A percentile compares a stretch with the other conserved stretches of the same genome.
These are phyloP conservation scores for Monosporascus sp. DNA, from an alignment of 2,329 filamentous ascomycete genomes.

Conservation along the genomic window DNA sequence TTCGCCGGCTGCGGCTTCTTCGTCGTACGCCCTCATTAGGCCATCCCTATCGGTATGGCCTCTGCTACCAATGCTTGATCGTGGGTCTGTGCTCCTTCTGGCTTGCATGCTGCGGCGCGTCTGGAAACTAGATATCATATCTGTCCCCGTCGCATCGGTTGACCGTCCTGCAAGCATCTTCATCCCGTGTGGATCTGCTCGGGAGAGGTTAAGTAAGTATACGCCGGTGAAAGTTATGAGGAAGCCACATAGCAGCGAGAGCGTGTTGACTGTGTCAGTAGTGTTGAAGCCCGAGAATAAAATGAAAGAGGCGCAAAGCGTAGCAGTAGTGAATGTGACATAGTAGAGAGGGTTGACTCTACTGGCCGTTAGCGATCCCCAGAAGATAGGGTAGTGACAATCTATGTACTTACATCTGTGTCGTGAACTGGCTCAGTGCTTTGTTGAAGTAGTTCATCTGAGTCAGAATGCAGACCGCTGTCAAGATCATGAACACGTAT, in stretches of 20 bases:
- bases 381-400: background rate
- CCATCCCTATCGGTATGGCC: constrained; percentile 69
- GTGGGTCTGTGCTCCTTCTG: constrained; percentile 64
- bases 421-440: constrained; percentile 91
- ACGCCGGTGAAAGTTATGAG: constrained; percentile 93
- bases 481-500: constrained; percentile 95
- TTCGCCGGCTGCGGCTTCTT: constrained; percentile 62
- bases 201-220: constrained; percentile 92
- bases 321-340: constrained; percentile 93
- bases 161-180: constrained; percentile 57
- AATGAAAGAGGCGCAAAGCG: constrained; percentile 90
- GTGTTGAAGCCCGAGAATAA: constrained; percentile 97
- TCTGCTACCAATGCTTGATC: constrained; percentile 57
- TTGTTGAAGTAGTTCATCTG: constrained; percentile 99
- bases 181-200: constrained; percentile 79
- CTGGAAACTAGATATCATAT: constrained; percentile 82
- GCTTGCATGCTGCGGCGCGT: constrained; percentile 93
- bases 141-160: constrained; percentile 80
- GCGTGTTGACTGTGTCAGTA: constrained; percentile 81
- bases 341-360: constrained; percentile 97
- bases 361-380: constrained; percentile 20
- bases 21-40: constrained; percentile 83
- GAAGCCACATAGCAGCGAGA: constrained; percentile 89
- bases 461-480: constrained; percentile 86
- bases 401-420: constrained; percentile 72